Evolutionary conservation across 2,329 filamentous ascomycete species (phyloP).

Genomic region (Neophaeococcomyces mojaviensis): DNA sequence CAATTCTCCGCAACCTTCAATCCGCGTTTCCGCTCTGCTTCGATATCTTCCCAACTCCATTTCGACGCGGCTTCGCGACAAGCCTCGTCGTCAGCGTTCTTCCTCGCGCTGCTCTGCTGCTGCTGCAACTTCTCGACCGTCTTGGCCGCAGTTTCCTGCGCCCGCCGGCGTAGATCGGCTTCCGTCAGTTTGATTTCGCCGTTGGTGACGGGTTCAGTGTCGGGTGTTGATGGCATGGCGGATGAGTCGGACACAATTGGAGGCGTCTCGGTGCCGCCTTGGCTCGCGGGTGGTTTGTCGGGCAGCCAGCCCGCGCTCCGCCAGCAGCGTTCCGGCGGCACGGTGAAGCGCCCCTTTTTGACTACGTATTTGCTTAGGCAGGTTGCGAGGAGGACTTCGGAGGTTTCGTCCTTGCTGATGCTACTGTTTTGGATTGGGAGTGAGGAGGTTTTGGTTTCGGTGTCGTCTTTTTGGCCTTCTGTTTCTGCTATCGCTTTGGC

Average conservation of each 20-base stretch:
- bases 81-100: conserved; percentile 24
- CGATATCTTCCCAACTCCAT: conserved; percentile 56
- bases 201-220: conserved; percentile 13
- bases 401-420: no score
- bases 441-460: no score
- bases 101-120: conserved; percentile 22
- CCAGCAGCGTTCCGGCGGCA: conserved; percentile 72
- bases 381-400: conserved; percentile 60
- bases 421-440: no score
- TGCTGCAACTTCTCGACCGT: conserved; percentile 20
- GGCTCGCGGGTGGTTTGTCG: conserved; percentile 4
- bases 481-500: neutral
- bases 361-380: conserved; percentile 74
- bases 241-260: neutral
- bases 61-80: conserved; percentile 31
- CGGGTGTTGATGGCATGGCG: conserved; percentile 4
- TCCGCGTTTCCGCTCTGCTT: conserved; percentile 49
- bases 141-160: conserved; percentile 23
- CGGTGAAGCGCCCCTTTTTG: conserved; percentile 73
- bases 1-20: conserved; percentile 50
- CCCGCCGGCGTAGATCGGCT: conserved; percentile 17
- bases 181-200: conserved; percentile 17
- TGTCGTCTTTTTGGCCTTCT: conserved; percentile 39
- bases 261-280: neutral
- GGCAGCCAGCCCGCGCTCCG: conserved; percentile 68